Conservation (phyloP, 192 early-diverging fungal species). For the Entomortierella beljakovae region DNA sequence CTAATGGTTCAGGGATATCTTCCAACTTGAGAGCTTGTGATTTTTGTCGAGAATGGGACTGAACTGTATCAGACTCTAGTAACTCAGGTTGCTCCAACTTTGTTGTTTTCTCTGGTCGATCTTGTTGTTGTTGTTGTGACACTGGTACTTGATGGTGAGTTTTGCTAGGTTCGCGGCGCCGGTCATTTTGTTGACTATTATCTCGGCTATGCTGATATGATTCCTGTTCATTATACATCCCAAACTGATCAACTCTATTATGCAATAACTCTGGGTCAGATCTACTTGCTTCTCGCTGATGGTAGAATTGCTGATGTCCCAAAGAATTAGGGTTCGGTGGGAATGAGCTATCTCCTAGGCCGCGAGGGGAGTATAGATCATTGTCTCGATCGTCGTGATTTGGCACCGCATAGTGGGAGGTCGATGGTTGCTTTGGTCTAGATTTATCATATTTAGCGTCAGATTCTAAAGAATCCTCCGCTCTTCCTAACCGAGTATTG, state of each 20-base stretch:
- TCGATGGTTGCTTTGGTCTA: no score
- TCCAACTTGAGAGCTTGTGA: conserved; percentile 6
- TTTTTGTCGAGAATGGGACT: neutral
- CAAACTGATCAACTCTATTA: neutral
- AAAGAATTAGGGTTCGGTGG: neutral
- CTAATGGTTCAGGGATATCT: neutral
- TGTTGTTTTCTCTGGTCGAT: no score
- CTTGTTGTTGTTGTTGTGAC: neutral
- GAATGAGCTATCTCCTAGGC: conserved; percentile 2
- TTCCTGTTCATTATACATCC: neutral
- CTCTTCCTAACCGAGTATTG: no score
- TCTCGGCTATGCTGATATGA: no score
- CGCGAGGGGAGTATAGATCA: neutral
- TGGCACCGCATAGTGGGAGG: neutral
- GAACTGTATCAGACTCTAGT: neutral
- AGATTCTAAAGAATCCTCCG: neutral
- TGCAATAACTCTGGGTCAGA: conserved; percentile 42
- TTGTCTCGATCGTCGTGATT: neutral
- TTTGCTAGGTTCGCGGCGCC: neutral
- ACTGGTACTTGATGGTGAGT: no score
- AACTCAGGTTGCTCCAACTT: neutral
- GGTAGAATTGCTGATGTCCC: conserved; percentile 18
- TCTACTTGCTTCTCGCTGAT: conserved; percentile 36
- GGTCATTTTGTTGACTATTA: neutral
- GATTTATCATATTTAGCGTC: neutral